phyloP scores from a whole-genome alignment of 768 basidiomycete genomes.

The Amanita rubescens region DNA sequence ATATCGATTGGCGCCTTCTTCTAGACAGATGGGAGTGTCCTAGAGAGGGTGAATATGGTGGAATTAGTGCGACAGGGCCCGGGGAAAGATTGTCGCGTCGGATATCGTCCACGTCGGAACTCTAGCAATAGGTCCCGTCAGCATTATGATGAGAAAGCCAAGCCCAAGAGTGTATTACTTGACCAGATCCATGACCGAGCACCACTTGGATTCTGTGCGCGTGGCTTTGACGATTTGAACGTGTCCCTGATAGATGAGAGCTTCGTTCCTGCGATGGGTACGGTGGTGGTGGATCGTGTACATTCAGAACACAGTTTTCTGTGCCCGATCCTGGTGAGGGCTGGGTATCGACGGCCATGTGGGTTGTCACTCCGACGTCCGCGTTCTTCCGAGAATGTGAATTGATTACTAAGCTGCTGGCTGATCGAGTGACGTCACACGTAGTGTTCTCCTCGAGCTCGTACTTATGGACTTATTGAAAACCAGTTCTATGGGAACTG shows the following conservation, averaged over 20 bases:
- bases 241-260: not conserved
- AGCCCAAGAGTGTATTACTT: not conserved
- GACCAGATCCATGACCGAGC: not conserved
- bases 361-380: not conserved
- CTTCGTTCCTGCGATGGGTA: constrained; percentile 6
- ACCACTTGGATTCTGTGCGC: not conserved
- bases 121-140: not conserved
- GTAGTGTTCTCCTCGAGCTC: no score
- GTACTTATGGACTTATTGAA: no score
- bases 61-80: not conserved
- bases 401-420: no score
- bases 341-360: constrained; percentile 1
- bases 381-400: no score
- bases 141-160: not conserved
- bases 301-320: not conserved
- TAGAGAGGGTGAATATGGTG: not conserved
- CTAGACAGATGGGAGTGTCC: not conserved
- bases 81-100: no score
- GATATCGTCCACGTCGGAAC: no score
- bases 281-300: constrained; percentile 6
- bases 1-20: constrained; percentile 45
- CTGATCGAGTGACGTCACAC: no score
- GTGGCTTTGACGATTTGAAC: not conserved
- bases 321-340: not conserved
- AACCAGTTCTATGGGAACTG: no score